A percentile compares a stretch with the other conserved stretches of the same genome.
These are phyloP conservation scores for Cytospora paraplurivora DNA, from an alignment of 2,329 filamentous ascomycete genomes.

Conservation along the genomic window DNA sequence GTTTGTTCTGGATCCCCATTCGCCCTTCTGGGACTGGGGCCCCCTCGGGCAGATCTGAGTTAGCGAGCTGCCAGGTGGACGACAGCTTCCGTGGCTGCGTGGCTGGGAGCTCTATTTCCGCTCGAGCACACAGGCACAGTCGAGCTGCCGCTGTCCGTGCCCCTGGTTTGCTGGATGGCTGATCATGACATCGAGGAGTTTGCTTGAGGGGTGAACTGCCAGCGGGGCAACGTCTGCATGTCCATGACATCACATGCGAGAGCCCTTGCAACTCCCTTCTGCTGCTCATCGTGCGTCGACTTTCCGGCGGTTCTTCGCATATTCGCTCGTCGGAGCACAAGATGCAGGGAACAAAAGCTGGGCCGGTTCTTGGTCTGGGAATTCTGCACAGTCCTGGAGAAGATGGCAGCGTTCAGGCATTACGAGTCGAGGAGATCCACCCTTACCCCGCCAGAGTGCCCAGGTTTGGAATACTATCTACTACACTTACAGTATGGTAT, in stretches of 20 bases:
- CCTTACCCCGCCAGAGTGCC: not conserved
- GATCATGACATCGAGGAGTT: not conserved
- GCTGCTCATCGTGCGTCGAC: conserved; percentile 1
- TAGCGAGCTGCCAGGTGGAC: not conserved
- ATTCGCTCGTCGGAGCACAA: not conserved
- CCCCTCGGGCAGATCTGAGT: not conserved
- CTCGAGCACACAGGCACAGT: too few species aligned
- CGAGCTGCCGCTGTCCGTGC: not conserved
- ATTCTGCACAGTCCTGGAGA: not conserved
- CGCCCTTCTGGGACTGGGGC: not conserved
- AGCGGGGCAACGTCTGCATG: not conserved
- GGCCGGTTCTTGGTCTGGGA: not conserved
- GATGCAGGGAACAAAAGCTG: not conserved
- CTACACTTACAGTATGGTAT: too few species aligned
- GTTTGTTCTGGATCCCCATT: not conserved
- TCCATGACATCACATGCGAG: not conserved
- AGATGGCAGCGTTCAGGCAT: not conserved
- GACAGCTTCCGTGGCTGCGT: not conserved
- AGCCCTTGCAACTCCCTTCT: not conserved
- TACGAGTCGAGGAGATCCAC: not conserved
- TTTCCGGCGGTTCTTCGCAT: not conserved
- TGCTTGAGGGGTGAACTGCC: not conserved
- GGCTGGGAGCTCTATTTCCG: not conserved
- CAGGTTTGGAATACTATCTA: not conserved
- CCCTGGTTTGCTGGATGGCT: not conserved